phyloP scores from a whole-genome alignment of 208 protist species.

The Lotmaria passim region DNA sequence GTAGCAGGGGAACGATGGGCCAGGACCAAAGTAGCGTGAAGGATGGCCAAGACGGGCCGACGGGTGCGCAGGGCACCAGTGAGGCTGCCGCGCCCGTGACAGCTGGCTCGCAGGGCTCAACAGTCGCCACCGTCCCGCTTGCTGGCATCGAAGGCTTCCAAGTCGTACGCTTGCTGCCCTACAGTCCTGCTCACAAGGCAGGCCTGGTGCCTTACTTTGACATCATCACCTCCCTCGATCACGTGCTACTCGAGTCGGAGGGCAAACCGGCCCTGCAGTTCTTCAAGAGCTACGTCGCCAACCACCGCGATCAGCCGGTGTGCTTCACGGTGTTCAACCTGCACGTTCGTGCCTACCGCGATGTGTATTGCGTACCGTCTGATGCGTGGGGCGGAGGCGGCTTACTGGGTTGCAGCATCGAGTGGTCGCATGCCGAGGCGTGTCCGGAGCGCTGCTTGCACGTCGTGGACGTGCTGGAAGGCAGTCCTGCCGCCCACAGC shows the following conservation, averaged over 20 bases:
- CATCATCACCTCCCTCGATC: conserved; percentile 79
- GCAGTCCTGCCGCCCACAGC: conserved; percentile 54
- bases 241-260: conserved; percentile 31
- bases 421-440: conserved; percentile 60
- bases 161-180: conserved; percentile 69
- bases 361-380: conserved; percentile 48
- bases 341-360: conserved; percentile 51
- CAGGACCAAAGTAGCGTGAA: conserved; percentile 48
- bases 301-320: conserved; percentile 42
- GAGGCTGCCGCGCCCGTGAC: background rate
- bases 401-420: conserved; percentile 85
- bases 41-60: background rate
- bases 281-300: conserved; percentile 65
- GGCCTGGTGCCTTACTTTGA: conserved; percentile 90
- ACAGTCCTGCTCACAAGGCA: conserved; percentile 74
- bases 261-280: conserved; percentile 35
- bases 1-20: conserved; percentile 34
- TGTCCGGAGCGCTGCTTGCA: conserved; percentile 58
- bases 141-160: conserved; percentile 75
- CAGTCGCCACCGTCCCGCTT: conserved; percentile 18
- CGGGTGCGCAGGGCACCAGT: background rate
- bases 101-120: background rate
- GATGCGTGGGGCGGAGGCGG: conserved; percentile 59
- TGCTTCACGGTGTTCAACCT: conserved; percentile 80
- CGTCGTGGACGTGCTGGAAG: conserved; percentile 66